Evolutionary conservation across 805 yeast species (phyloP), one percentile per base, ranked within the genome.

Genomic region (Saccharomycopsis fodiens): DNA sequence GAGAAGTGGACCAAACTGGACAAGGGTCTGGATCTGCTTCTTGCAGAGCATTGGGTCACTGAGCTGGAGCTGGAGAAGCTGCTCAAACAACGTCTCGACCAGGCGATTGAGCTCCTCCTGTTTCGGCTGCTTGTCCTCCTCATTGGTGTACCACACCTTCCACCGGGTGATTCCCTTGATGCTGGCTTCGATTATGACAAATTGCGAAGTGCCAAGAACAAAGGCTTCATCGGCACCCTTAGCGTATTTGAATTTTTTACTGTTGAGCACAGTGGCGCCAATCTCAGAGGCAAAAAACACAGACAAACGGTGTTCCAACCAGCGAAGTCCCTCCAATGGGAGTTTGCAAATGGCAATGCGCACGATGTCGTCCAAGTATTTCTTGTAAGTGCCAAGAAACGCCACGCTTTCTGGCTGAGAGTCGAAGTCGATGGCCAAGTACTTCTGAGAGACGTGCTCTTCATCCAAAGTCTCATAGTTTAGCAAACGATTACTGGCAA

Each of bases 151-250:
- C 96, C 97, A 91, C 15, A 87, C 79, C 56, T 86, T 78, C 98
- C 99, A 94, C 58, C 99, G 76, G 10, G 93, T 80, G 20, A 94
- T 82, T 31, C 97, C 98, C 49, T 95, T 75, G 29, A 93, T 76
- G 54, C 94, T 82, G 30, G 95, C 82, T 62, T 91, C 97, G 22
- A 88, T 85, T 21, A 88, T 78, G 58, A 79, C 81, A 50, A 93
- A 79, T 59, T 88, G 96, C 0, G 95, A 76, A 44, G 81, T 73
- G 0, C 95, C 93, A 50, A 78, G 73, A 36, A 83, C 72, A 58
- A 76, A 85, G 3, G 95, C 83, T 48, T 82, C 77, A 2, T 77
- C 71, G 42, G 69, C 68, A 50, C 73, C 83, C 1, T 74, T 74
- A 47, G 71, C 72, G 48, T 74, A 73, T 39, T 72, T 76, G 49